These are phyloP conservation scores for Beta lomatogona DNA, from an alignment of 179 eudicot species.

Conservation along the genomic window DNA sequence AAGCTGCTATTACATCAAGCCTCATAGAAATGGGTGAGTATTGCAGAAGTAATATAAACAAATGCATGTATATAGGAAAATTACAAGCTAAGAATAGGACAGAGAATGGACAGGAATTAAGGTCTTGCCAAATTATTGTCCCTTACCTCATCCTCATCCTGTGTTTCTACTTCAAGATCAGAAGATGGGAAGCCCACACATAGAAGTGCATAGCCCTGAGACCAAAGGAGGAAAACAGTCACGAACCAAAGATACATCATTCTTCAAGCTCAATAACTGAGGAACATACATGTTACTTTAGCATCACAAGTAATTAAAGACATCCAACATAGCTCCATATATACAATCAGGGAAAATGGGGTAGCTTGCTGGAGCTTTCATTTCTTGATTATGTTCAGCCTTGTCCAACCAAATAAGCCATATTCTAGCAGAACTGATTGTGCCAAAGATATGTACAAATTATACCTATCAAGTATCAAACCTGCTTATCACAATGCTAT, in stretches of 20 bases:
- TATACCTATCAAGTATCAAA: background rate
- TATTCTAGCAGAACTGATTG: background rate
- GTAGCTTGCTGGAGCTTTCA: background rate
- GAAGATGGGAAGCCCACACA: slow-evolving; percentile 93
- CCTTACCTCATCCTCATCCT: slow-evolving; percentile 96
- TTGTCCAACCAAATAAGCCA: background rate
- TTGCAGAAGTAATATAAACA: background rate
- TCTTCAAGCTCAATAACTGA: background rate
- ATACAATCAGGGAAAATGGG: background rate
- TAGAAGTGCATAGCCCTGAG: slow-evolving; percentile 94
- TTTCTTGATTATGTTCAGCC: background rate
- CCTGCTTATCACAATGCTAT: background rate
- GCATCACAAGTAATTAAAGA: background rate
- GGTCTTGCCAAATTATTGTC: background rate
- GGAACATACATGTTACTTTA: background rate
- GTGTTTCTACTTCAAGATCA: slow-evolving; percentile 97
- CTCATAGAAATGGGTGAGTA: background rate
- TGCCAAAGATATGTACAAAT: background rate
- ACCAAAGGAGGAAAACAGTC: slow-evolving; percentile 6
- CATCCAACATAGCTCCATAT: background rate
- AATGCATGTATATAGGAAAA: background rate
- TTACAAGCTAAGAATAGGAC: background rate
- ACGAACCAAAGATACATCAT: background rate
- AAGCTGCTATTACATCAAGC: background rate
- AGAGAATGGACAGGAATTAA: background rate